These are phyloP conservation scores for Termitomyces sp. DNA, from an alignment of 768 basidiomycete species.

Conservation along the genomic window DNA sequence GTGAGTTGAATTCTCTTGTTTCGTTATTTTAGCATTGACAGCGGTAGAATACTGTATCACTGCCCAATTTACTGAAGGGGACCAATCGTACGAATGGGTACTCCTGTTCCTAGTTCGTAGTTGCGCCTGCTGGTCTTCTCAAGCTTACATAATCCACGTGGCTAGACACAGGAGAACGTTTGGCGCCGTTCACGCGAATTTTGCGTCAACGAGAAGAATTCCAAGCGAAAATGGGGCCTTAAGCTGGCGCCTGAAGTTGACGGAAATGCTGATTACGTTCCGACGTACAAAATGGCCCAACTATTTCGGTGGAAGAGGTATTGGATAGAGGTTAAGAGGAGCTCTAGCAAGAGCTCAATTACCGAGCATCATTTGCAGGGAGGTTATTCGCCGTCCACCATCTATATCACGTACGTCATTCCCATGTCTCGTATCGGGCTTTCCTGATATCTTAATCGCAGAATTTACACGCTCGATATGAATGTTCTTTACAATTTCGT, in stretches of 20 bases:
- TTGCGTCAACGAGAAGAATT: constrained; percentile 32
- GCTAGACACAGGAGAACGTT: constrained; percentile 37
- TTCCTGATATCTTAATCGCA: constrained; percentile 7
- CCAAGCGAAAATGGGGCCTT: constrained; percentile 34
- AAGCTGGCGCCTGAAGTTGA: constrained; percentile 18
- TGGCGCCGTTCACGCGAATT: constrained; percentile 40
- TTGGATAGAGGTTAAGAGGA: constrained; percentile 32
- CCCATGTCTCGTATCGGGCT: neutral
- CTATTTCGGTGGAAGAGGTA: constrained; percentile 37
- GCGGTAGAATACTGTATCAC: constrained; percentile 37
- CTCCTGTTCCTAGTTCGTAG: constrained; percentile 34
- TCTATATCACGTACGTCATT: constrained; percentile 24
- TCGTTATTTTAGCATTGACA: neutral
- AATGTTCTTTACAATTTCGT: constrained; percentile 27
- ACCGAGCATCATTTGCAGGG: constrained; percentile 9
- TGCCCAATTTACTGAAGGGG: constrained; percentile 41
- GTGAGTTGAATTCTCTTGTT: constrained; percentile 20
- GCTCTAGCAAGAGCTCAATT: constrained; percentile 4
- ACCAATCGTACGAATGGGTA: constrained; percentile 48
- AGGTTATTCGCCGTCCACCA: constrained; percentile 14
- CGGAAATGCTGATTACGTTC: constrained; percentile 35
- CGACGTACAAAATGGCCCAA: constrained; percentile 32
- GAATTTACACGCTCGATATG: constrained; percentile 37
- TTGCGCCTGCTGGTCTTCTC: neutral
- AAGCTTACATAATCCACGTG: neutral